These are phyloP conservation scores for Bocquillonia castaneifolia DNA, from an alignment of 441 rosid species.

Conservation along the genomic window DNA sequence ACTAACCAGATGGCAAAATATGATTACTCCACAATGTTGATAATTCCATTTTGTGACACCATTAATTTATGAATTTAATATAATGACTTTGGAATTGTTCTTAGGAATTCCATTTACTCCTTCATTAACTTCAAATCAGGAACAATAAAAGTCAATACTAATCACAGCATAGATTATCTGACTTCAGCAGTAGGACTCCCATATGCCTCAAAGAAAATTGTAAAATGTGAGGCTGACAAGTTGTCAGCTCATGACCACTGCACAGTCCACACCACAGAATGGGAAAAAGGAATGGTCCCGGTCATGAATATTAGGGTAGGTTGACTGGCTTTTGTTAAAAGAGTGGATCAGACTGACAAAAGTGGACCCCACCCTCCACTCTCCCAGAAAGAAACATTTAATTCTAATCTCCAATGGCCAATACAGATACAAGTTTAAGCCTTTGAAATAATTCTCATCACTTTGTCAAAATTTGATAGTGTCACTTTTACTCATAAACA, in stretches of 20 bases:
- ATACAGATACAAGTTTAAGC: not conserved
- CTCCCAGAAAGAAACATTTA: not conserved
- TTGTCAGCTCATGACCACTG: slow-evolving; percentile 1
- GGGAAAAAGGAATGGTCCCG: slow-evolving; percentile 4
- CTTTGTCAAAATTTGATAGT: not conserved
- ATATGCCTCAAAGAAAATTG: not conserved
- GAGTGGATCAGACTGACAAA: slow-evolving; percentile 1
- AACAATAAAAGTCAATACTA: not conserved
- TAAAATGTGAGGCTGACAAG: not conserved
- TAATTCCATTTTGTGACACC: not conserved
- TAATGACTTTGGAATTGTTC: not conserved
- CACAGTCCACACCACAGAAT: slow-evolving; percentile 13
- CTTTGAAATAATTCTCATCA: slow-evolving; percentile 10
- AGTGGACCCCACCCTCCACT: not conserved
- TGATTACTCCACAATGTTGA: not conserved
- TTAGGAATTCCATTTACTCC: not conserved
- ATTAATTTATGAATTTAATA: not conserved
- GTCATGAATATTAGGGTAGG: not conserved
- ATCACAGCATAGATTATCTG: too few relatives aligned
- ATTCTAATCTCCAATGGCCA: not conserved
- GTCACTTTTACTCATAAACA: not conserved
- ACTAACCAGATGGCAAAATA: not conserved
- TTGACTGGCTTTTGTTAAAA: not conserved
- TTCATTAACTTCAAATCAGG: not conserved
- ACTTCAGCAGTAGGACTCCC: not conserved